Conservation (phyloP, 2,329 filamentous ascomycete genomes). For the Neophaeococcomyces aloes region DNA sequence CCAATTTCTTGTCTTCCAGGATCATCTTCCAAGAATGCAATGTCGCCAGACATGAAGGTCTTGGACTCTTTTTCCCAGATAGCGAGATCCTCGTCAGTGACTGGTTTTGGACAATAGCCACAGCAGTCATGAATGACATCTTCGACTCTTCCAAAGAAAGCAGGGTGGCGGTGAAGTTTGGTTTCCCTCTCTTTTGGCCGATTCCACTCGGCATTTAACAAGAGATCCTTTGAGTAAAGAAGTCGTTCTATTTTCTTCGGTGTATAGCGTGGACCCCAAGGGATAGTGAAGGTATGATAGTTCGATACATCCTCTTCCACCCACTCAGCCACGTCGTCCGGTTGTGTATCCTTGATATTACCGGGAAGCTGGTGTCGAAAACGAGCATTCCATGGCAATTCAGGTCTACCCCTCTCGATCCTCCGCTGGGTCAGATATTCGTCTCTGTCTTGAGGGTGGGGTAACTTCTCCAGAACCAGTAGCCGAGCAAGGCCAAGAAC, state of each 20-base stretch:
- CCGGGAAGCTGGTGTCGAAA: constrained; percentile 40
- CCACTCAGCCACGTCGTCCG: constrained; percentile 80
- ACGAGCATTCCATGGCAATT: constrained; percentile 32
- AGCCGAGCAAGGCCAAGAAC: constrained; percentile 69
- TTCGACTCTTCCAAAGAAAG: constrained; percentile 66
- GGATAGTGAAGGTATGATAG: constrained; percentile 59
- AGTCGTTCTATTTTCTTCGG: constrained; percentile 62
- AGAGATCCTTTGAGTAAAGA: constrained; percentile 67
- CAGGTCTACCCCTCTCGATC: constrained; percentile 59
- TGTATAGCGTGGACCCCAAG: constrained; percentile 29
- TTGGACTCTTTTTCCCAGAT: constrained; percentile 61
- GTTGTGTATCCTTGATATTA: constrained; percentile 66
- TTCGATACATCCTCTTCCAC: constrained; percentile 64
- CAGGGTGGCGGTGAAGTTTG: constrained; percentile 71
- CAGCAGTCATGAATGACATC: constrained; percentile 76
- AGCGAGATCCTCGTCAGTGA: constrained; percentile 61
- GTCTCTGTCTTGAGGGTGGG: constrained; percentile 57
- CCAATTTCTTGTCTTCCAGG: constrained; percentile 65
- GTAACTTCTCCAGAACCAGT: constrained; percentile 68
- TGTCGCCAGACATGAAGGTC: constrained; percentile 62
- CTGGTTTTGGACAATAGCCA: constrained; percentile 60
- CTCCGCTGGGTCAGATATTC: constrained; percentile 60
- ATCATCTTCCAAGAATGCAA: constrained; percentile 68
- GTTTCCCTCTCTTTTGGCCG: constrained; percentile 62
- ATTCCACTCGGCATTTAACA: constrained; percentile 76